These are phyloP conservation scores for Fusarium pininemorale DNA, from an alignment of 2,329 filamentous ascomycete genomes.

Conservation along the genomic window DNA sequence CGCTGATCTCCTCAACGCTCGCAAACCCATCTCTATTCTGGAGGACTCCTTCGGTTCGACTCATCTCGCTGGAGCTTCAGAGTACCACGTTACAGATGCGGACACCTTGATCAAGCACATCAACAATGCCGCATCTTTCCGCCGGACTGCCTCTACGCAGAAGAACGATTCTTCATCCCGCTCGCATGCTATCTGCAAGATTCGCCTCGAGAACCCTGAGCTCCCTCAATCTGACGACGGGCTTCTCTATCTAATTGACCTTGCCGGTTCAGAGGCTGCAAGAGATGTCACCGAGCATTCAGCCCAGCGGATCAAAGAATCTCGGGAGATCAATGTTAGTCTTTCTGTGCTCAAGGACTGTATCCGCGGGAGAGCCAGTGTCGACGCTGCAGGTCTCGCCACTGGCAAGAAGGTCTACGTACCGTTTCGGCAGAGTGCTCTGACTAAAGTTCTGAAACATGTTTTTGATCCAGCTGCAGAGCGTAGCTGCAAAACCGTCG, in stretches of 20 bases:
- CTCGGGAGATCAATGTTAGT: constrained; percentile 58
- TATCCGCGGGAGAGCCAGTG: constrained; percentile 55
- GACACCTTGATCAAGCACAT: constrained; percentile 47
- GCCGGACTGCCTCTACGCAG: constrained; percentile 53
- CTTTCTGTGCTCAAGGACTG: constrained; percentile 62
- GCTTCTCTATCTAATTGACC: constrained; percentile 57
- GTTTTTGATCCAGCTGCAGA: constrained; percentile 55
- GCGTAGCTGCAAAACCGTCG: constrained; percentile 54
- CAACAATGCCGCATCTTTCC: constrained; percentile 50
- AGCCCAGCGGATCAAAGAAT: constrained; percentile 56
- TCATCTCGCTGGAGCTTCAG: constrained; percentile 55
- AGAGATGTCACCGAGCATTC: constrained; percentile 53
- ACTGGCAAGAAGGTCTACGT: constrained; percentile 50
- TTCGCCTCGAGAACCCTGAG: constrained; percentile 51
- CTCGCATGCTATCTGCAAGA: constrained; percentile 59
- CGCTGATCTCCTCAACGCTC: constrained; percentile 53
- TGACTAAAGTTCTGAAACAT: constrained; percentile 60
- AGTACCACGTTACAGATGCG: constrained; percentile 47
- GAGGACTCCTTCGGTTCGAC: constrained; percentile 57
- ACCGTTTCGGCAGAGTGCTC: constrained; percentile 56
- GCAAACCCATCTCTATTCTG: constrained; percentile 53
- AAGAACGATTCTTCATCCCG: constrained; percentile 60
- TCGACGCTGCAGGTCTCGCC: constrained; percentile 40
- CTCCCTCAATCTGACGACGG: constrained; percentile 49
- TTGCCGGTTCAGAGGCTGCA: constrained; percentile 60